Conservation (phyloP, 163 green algal genomes). For the Chlamydomonas reinhardtii region DNA sequence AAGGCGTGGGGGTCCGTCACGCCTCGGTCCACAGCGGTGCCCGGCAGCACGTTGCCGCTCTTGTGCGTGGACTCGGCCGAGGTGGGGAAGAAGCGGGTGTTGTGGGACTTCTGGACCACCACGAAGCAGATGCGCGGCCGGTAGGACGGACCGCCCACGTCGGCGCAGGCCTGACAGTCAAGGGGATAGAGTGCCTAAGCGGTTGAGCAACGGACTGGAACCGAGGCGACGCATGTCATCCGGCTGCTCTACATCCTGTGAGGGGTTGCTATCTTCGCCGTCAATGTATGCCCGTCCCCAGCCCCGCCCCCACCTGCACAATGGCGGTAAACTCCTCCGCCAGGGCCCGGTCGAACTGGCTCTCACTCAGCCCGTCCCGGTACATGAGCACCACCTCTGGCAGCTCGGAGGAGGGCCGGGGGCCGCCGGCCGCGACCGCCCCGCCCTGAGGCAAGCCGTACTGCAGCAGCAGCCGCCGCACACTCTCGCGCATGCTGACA, state of each 20-base stretch:
- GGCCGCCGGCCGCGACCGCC: not conserved
- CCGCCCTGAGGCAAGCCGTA: not conserved
- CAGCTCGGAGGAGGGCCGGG: not conserved
- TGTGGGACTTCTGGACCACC: slow-evolving; percentile 86
- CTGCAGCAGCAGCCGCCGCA: not conserved
- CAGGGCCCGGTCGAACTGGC: slow-evolving; percentile 39
- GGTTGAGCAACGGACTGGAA: too few relatives aligned
- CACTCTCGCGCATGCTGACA: slow-evolving; percentile 7
- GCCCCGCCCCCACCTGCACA: not conserved
- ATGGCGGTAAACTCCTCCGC: slow-evolving; percentile 27
- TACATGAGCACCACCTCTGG: slow-evolving; percentile 42
- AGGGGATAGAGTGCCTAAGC: not conserved
- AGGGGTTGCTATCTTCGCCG: too few relatives aligned
- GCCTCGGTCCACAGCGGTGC: slow-evolving; percentile 70
- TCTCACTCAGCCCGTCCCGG: slow-evolving; percentile 30
- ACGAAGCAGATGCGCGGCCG: slow-evolving; percentile 81
- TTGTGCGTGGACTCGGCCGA: not conserved
- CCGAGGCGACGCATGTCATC: too few relatives aligned
- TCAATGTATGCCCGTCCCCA: too few relatives aligned
- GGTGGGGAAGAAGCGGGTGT: slow-evolving; percentile 81
- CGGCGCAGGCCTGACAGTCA: slow-evolving; percentile 26
- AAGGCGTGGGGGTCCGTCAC: slow-evolving; percentile 62
- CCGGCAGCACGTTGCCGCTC: slow-evolving; percentile 66
- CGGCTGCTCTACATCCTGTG: too few relatives aligned
- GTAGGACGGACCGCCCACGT: slow-evolving; percentile 61